Evolutionary conservation across 208 protist species (phyloP), one percentile per base, ranked within the genome.

Genomic region (Endotrypanum monterogeii): DNA sequence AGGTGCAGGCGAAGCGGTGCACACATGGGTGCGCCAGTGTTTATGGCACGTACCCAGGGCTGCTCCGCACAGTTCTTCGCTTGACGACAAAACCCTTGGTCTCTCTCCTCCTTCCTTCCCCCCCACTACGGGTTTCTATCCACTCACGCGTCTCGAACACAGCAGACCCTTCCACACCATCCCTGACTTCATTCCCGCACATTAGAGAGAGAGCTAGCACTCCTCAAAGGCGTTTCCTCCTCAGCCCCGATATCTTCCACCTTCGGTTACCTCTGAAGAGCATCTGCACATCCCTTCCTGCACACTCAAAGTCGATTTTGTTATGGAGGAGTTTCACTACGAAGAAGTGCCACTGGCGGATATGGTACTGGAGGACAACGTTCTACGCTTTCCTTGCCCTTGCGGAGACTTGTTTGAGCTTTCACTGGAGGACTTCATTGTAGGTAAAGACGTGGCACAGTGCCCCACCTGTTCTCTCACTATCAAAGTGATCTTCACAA

Each of bases 321-420:
- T 2, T 39, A 94, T 93, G 87, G 89, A 94, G 48, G 71, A 83
- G 51, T 96, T 91, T 69, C 89, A 96, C 83, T 98, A 98, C 76
- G 93, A 98, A 66, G 91, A 97, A 70, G 92, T 98, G 23, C 37
- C 71, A 50, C 83, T 98, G 65, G 79, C 69, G 25, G 91, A 97
- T 46, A 95, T 98, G 89, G 82, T 68, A 54, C 62, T 95, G 20
- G 92, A 97, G 52, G 85, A 87, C 67, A 82, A 74, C 16, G 76
- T 83, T 54, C 83, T 98, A 58, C 85, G 83, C 35, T 98, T 93
- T 63, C 93, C 95, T 0, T 98, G 95, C 76, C 95, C 95, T 7
- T 98, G 95, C 67, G 95, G 95, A 11, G 95, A 98, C 71, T 77
- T 96, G 28, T 98, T 98, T 67, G 90, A 96, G 70, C 89, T 98